Base-by-base conservation (phyloP, 805 yeast genomes). In the Starmera amethionina region DNA sequence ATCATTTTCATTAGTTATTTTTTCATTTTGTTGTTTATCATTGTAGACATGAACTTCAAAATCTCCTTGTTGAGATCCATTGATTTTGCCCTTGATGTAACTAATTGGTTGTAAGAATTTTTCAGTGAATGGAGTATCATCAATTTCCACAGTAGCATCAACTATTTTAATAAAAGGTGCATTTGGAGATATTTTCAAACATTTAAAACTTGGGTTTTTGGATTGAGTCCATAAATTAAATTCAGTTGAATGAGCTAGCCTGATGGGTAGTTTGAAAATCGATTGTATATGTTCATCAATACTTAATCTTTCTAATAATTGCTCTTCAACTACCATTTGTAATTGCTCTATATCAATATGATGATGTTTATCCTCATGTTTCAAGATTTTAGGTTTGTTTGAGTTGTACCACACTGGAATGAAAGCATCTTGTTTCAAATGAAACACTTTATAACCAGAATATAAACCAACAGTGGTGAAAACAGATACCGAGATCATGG, bases 211-310 rank as follows among this genome's bases (percentile, higher is more conserved):
- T 3, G 44, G 38, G 16, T 40, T 34, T 25, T 37, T 47, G 30
- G 51, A 54, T 37, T 54, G 54, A 2, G 42, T 40, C 57, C 56
- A 52, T 4, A 54, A 34, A 10, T 50, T 41, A 33, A 52, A 52
- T n/a, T 46, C 48, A 8, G 41, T 44, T 5, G 46, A 42, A 9
- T 45, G 37, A 4, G 41, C 40, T 30, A 45, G 25, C 1, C 41
- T 41, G 1, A 54, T 29, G 2, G 58, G 58, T 16, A 54, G 34
- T 36, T 49, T 44, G 39, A 47, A 54, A 19, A 43, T 44, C 8
- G 30, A 16, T 36, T 50, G 48, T 9, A 54, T 47, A 10, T 33
- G 25, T 4, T 35, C 41, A 36, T 52, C 43, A 14, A 52, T 25
- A 4, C 52, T 48, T 8, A 54, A 34, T 34, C 51, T 39, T 34